Base-by-base conservation (phyloP, 306 rosid species). In the barrel medic (Medicago truncatula) region DNA sequence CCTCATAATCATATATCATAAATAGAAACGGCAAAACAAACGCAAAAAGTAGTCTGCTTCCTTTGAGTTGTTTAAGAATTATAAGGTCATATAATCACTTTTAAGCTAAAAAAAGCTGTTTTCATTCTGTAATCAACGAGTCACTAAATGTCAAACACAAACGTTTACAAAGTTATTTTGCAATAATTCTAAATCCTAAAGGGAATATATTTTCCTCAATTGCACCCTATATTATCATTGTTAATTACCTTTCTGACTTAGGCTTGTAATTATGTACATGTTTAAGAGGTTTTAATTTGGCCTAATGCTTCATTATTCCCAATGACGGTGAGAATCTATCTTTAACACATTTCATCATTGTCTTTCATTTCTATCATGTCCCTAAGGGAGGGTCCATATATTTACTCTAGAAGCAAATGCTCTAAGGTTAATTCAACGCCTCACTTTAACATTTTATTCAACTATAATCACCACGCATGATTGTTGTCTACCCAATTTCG, bases 61-160 rank as follows among this genome's bases (percentile, higher is more conserved):
- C 78, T 6, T 63, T 36, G 54, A 53, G 81, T 81, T 64, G 64
- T 84, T 76, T 74, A 46, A 50, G 57, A 50, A 50, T 50, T 50
- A 54, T 54, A 44, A 38, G 21, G 44, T 78, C 80, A 82, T 78
- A 68, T 78, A 68, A 76, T 73, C 61, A 73, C 73, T 80, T 41
- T 73, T 25, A 77, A 78, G 40, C 86, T 85, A 73, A 77, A 75
- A 75, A 75, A 62, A 69, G 81, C 80, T 80, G 36, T 78, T 66
- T 75, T 76, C 76, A 72, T 73, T 71, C 28, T 17, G 68, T 58
- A 62, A 54, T 63, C 64, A 53, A 72, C 47, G 64, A 80, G 70
- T 67, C 21, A 5, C 78, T 44, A 77, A 74, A 69, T 77, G 85
- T 84, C 88, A 81, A 84, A 84, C 78, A 70, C 72, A 70, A 84